Conservation (phyloP, 148 eudicot genomes). For the Persicaria tinctoria region DNA sequence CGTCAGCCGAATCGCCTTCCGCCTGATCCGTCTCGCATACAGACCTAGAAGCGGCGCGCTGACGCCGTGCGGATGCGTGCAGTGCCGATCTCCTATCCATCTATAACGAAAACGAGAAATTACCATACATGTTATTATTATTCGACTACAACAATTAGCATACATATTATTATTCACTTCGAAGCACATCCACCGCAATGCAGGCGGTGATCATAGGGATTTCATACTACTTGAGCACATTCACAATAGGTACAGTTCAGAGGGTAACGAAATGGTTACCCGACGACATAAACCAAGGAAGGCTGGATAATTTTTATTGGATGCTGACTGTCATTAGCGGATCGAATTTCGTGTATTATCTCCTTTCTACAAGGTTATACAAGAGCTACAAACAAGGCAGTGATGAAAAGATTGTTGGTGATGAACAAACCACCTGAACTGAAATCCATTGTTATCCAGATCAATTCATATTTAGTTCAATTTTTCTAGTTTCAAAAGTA, state of each 20-base stretch:
- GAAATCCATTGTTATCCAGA: neutral
- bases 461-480: too few species aligned
- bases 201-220: constrained; percentile 23
- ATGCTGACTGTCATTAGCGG: constrained; percentile 19
- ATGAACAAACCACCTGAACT: neutral
- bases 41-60: too few species aligned
- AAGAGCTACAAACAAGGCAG: constrained; percentile 15
- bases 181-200: constrained; percentile 34
- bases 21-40: too few species aligned
- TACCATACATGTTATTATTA: too few species aligned
- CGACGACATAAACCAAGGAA: constrained; percentile 31
- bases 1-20: too few species aligned
- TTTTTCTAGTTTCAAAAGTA: too few species aligned
- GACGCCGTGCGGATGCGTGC: too few species aligned
- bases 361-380: too few species aligned
- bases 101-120: too few species aligned
- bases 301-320: constrained; percentile 39
- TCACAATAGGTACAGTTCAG: constrained; percentile 20
- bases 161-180: too few species aligned
- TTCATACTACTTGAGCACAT: constrained; percentile 33
- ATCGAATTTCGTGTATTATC: constrained; percentile 28
- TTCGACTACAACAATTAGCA: too few species aligned
- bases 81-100: too few species aligned
- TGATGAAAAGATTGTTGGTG: constrained; percentile 5
- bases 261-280: constrained; percentile 33